Percentiles rank a stretch among this genome's conserved stretches.
Evolutionary conservation across 1,284 basidiomycete genomes (phyloP).

Genomic region (Fomitopsis pinicola): DNA sequence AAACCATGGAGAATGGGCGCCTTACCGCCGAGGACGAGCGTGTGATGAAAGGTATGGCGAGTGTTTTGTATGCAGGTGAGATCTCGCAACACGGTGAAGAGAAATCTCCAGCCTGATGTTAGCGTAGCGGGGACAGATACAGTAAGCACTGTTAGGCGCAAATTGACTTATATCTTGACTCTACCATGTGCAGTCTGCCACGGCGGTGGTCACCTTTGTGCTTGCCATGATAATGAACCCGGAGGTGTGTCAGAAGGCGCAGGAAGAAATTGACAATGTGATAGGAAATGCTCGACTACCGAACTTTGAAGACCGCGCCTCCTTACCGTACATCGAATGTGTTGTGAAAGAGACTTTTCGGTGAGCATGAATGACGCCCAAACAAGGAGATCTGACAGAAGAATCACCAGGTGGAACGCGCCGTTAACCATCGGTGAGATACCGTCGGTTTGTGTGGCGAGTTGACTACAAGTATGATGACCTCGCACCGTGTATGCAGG

Average conservation of each 20-base stretch:
- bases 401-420: background rate
- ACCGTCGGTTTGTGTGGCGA: background rate
- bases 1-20: constrained; percentile 8
- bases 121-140: constrained; percentile 29
- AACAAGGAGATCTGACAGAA: too few relatives aligned
- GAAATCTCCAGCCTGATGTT: background rate
- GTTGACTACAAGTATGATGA: background rate
- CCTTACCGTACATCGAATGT: constrained; percentile 50
- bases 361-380: constrained; percentile 19
- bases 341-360: constrained; percentile 46
- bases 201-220: constrained; percentile 40
- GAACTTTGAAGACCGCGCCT: constrained; percentile 41
- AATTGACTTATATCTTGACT: background rate
- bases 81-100: background rate
- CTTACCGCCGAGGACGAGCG: constrained; percentile 35
- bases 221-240: constrained; percentile 50
- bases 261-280: constrained; percentile 50
- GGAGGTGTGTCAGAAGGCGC: constrained; percentile 43
- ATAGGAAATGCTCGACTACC: constrained; percentile 43
- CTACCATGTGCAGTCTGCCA: constrained; percentile 33
- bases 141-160: constrained; percentile 11
- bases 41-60: constrained; percentile 53
- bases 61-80: constrained; percentile 42
- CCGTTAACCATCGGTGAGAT: background rate
- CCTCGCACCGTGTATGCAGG: background rate